Evolutionary conservation across 176 grass and related monocot species (phyloP), one percentile per base, ranked within the genome.

Genomic region (Melocanna baccifera): DNA sequence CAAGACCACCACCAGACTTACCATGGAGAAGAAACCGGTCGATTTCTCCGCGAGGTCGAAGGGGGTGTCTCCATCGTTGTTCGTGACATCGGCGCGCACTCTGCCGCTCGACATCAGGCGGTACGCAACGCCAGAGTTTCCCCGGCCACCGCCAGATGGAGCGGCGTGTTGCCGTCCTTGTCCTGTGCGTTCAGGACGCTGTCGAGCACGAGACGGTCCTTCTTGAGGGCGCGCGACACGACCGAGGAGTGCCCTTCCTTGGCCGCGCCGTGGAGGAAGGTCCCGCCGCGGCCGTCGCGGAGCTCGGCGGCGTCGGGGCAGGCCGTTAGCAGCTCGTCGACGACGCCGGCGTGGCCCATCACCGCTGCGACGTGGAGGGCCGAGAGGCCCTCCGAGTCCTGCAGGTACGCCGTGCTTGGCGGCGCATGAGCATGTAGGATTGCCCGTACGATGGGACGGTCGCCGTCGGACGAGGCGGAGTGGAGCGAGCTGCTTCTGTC

Each of bases 401-500:
- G 74, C 62, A 7, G 15, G 15, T 48, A 67, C 3, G 47, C 69
- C 9, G 77, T 14, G 1, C 12, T 0, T n/a, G n/a, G n/a, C n/a
- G n/a, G n/a, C n/a, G n/a, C n/a, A n/a, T n/a, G n/a, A n/a, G n/a
- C n/a, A n/a, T 9, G 28, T 7, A 0, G 78, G 78, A 87, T 82
- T 0, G 50, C 78, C 0, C 3, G 6, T 1, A 82, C 78, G 28
- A 81, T 0, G 2, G 14, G 2, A 28, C 0, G 6, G 48, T 75
- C 7, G 22, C 70, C 62, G 28, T 37, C 28, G 19, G 85, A 81
- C 13, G 85, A 23, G 2, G 78, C 78, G 19, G 0, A 53, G 50
- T 82, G 86, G 1, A 87, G 78, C 15, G 86, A 78, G 86, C 14
- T 87, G 71, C 78, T 69, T 39, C 62, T 62, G 22, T 3, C 6